Evolutionary conservation across 805 yeast genomes (phyloP), one percentile per base, ranked within the genome.

Genomic region (Saturnispora ahearnii): DNA sequence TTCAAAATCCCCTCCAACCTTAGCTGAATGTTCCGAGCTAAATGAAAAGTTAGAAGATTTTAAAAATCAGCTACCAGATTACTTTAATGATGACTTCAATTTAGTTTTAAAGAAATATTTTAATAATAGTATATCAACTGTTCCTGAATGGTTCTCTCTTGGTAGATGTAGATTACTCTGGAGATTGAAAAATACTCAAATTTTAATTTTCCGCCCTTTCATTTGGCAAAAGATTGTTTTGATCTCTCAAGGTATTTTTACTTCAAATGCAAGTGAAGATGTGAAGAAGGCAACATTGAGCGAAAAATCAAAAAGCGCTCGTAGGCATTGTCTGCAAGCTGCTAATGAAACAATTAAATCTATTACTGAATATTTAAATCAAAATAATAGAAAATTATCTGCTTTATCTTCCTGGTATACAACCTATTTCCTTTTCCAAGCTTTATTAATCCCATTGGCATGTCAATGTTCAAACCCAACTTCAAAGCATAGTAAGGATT

Each of bases 361-460:
- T 7, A 76, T 81, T 8, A 63, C 70, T 24, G 67, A 65, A 29
- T 77, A 66, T 54, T 59, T 65, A 33, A 55, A 52, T 36, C 40
- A 36, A 9, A 36, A 36, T 2, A 36, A 36, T 12, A 36, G 40
- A 18, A 36, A 36, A 18, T 18, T 36, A 37, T 70, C 77, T n/a
- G 72, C 74, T 26, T 66, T 79, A 30, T 70, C 78, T 12, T 73
- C 77, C 28, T 81, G 87, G 87, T 77, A 80, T 62, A 77, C 83
- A 4, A 76, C 80, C 0, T 81, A 78, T 58, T 82, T 78, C 60
- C 55, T 79, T 12, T 79, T 81, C 63, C 85, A 81, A 60, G 84
- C 86, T 1, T 73, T 77, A 4, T 63, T 81, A 50, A 76, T 81
- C 45, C 80, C 82, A 8, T 71, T 79, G 47, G 74, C 77, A 9